Evolutionary conservation across 1,284 basidiomycete genomes (phyloP).

Genomic region (Malassezia pachydermatis): DNA sequence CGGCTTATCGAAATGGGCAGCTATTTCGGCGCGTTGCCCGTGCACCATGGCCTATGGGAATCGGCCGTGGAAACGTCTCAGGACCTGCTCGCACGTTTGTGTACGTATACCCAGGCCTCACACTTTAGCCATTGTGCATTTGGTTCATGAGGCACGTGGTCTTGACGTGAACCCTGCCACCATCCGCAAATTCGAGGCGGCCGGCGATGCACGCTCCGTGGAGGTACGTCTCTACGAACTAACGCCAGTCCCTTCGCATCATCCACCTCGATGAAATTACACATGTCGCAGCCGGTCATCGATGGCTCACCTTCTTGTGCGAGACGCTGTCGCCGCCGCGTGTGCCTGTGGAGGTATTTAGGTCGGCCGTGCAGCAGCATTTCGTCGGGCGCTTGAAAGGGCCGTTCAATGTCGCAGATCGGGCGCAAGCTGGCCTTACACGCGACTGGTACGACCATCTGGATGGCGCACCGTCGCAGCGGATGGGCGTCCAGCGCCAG

Average conservation of each 20-base stretch:
- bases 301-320: conserved; percentile 74
- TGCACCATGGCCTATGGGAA: conserved; percentile 60
- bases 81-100: conserved; percentile 65
- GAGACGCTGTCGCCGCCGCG: conserved; percentile 53
- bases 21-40: conserved; percentile 58
- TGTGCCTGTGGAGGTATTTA: conserved; percentile 63
- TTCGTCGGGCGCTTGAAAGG: conserved; percentile 73
- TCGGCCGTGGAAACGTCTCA: conserved; percentile 64
- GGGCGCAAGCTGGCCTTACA: conserved; percentile 57
- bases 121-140: conserved; percentile 69
- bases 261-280: conserved; percentile 63
- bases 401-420: conserved; percentile 68
- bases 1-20: conserved; percentile 57
- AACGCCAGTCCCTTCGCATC: conserved; percentile 33
- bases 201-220: conserved; percentile 63
- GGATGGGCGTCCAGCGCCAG: conserved; percentile 23
- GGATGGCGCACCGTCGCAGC: conserved; percentile 53
- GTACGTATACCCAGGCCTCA: conserved; percentile 4
- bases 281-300: conserved; percentile 67
- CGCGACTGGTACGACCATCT: conserved; percentile 53
- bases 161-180: conserved; percentile 69
- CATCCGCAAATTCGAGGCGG: conserved; percentile 64
- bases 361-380: conserved; percentile 62
- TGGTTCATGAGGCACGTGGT: conserved; percentile 78
- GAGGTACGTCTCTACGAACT: too few relatives aligned